Evolutionary conservation across 495 filamentous ascomycete species (phyloP).

Genomic region (Pyronema domesticum): DNA sequence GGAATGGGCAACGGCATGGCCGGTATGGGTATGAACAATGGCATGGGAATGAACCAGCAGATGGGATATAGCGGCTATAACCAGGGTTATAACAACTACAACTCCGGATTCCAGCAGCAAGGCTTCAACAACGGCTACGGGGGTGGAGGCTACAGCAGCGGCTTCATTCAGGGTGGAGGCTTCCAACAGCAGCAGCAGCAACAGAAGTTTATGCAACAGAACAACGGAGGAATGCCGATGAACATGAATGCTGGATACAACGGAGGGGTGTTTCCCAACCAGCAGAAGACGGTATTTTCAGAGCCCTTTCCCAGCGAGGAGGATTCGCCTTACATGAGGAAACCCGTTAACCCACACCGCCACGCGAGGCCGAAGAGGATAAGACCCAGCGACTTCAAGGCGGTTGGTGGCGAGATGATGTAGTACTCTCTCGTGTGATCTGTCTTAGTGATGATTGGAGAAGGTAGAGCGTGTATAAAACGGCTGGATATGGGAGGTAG

Average conservation of each 20-base stretch:
- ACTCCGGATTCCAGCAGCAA: conserved; percentile 13
- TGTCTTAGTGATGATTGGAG: too few relatives aligned
- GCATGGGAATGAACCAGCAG: conserved; percentile 33
- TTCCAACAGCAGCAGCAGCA: conserved; percentile 21
- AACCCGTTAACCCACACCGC: conserved; percentile 87
- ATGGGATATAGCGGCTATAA: conserved; percentile 30
- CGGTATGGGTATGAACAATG: conserved; percentile 24
- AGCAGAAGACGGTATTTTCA: conserved; percentile 51
- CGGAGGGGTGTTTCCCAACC: conserved; percentile 41
- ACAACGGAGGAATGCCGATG: conserved; percentile 6
- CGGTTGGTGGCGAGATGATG: conserved; percentile 15
- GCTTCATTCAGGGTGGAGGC: conserved; percentile 9
- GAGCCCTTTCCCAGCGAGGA: conserved; percentile 52
- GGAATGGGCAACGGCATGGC: conserved; percentile 31
- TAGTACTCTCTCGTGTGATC: background rate
- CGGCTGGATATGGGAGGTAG: too few relatives aligned
- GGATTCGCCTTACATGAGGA: conserved; percentile 85
- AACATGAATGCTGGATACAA: background rate
- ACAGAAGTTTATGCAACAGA: conserved; percentile 12
- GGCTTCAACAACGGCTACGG: conserved; percentile 9
- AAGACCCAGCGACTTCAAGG: conserved; percentile 59
- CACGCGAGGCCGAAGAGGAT: conserved; percentile 59
- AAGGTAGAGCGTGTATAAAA: too few relatives aligned
- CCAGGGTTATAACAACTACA: conserved; percentile 15
- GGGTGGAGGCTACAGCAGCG: background rate